A percentile compares a stretch with the other conserved stretches of the same genome.
phyloP scores from a whole-genome alignment of 1,139 yeast species.

The Kodamaea sp. region DNA sequence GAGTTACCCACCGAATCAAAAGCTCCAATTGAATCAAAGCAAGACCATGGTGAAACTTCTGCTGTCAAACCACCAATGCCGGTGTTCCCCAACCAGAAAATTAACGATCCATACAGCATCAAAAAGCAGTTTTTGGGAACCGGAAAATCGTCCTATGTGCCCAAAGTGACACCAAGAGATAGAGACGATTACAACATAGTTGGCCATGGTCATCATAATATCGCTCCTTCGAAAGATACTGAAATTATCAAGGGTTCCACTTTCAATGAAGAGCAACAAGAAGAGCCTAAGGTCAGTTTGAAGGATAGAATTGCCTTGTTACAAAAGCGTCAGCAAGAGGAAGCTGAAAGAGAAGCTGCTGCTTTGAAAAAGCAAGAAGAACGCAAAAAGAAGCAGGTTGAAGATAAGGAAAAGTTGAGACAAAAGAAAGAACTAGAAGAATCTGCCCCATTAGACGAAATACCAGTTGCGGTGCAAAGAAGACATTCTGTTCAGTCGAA shows the following conservation, averaged over 20 bases:
- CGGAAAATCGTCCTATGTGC: conserved; percentile 43
- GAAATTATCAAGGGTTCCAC: conserved; percentile 26
- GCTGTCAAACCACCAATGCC: conserved; percentile 21
- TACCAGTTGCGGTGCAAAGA: too few species aligned
- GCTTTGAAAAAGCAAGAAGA: conserved; percentile 56
- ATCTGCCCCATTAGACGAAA: too few species aligned
- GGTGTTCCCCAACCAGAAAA: conserved; percentile 24
- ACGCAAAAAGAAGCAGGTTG: conserved; percentile 44
- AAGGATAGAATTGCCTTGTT: conserved; percentile 83
- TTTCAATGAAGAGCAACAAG: conserved; percentile 16
- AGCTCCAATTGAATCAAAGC: neutral
- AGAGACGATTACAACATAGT: conserved; percentile 36
- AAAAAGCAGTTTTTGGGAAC: conserved; percentile 44
- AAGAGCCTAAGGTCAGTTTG: conserved; percentile 70
- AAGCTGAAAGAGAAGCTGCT: conserved; percentile 71
- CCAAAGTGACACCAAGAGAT: conserved; percentile 37
- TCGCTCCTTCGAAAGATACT: conserved; percentile 16
- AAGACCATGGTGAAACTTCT: neutral
- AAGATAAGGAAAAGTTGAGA: conserved; percentile 23
- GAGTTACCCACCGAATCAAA: neutral
- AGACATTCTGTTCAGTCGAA: neutral
- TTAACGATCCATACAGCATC: conserved; percentile 40
- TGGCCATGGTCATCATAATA: conserved; percentile 28
- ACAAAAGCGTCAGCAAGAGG: conserved; percentile 79
- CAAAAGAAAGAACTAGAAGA: conserved; percentile 5